Evolutionary conservation across 2,329 filamentous ascomycete species (phyloP), one percentile per base, ranked within the genome.

Genomic region (Rosellinia necatrix): DNA sequence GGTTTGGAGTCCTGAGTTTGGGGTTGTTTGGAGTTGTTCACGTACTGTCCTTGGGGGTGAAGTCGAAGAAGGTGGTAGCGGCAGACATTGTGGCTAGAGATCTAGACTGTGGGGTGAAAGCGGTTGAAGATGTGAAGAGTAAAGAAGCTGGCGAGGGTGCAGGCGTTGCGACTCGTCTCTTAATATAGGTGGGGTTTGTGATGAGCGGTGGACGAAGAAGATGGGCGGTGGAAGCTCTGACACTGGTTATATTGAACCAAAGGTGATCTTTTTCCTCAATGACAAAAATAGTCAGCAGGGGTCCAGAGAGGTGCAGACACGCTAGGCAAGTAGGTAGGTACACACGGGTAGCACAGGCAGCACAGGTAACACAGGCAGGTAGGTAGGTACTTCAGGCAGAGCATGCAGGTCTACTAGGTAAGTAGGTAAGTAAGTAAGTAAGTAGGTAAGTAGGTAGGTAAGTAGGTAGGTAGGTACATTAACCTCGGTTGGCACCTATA

Each of bases 1-100:
- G 9, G 29, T 3, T 13, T 32, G 29, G 29, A 13, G 2, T n/a
- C 41, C 15, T 3, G 21, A 30, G 10, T 27, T 7, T 19, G 42
- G 48, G 37, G 34, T 6, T n/a, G n/a, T 17, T 32, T 3, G 27
- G 46, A 47, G 53, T 22, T 49, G 35, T 49, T 44, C n/a, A 82
- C 87, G 61, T 79, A 91, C 89, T 92, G 76, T 93, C 86, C 65
- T 89, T 83, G 64, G 90, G 87, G 78, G 87, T 90, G 76, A 96
- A 96, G 72, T 92, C 88, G 81, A 88, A 94, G 74, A 96, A 91
- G 53, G 72, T 79, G 17, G 86, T 87, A 66, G 86, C 86, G 52
- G 86, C 87, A 24, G 87, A 76, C 87, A 90, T 90, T 64, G 68
- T 72, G 69, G 40, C 27, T 30, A 55, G 30, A 8, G 50, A 32